phyloP scores from a whole-genome alignment of 2,329 filamentous ascomycete species.

The Albifimbria verrucaria region DNA sequence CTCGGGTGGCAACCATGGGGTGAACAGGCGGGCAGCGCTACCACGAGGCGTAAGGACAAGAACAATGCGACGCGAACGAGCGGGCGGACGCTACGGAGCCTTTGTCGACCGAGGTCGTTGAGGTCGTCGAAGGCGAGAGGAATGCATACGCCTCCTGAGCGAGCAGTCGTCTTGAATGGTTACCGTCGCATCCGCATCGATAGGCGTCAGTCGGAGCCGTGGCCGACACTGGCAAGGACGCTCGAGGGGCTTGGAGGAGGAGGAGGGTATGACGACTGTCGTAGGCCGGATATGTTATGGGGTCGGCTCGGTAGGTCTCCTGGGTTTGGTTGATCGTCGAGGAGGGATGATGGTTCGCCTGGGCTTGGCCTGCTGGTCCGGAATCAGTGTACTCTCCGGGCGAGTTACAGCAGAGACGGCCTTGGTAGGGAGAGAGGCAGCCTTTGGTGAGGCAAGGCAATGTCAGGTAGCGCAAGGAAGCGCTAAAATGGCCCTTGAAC shows the following conservation, averaged over 20 bases:
- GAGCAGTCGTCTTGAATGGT: slow-evolving; percentile 20
- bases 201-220: not conserved
- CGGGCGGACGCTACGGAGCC: slow-evolving; percentile 18
- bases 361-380: not conserved
- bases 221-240: not conserved
- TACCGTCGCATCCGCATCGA: slow-evolving; percentile 30
- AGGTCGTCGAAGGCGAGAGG: slow-evolving; percentile 18
- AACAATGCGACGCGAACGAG: slow-evolving; percentile 7
- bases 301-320: not conserved
- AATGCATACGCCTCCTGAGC: slow-evolving; percentile 28
- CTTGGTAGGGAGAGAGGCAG: not conserved
- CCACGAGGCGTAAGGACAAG: slow-evolving; percentile 14
- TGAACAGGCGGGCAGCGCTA: slow-evolving; percentile 18
- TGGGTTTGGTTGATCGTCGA: not conserved
- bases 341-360: not conserved
- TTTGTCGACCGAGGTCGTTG: slow-evolving; percentile 16
- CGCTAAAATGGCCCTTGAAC: not conserved
- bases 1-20: slow-evolving; percentile 19
- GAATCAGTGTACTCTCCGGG: not conserved
- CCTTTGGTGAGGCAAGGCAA: not conserved
- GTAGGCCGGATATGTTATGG: no score
- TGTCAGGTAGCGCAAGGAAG: not conserved
- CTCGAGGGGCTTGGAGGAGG: not conserved
- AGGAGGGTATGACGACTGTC: no score
- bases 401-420: not conserved